Evolutionary conservation across 306 rosid species (phyloP), one percentile per base, ranked within the genome.

Genomic region (Acacia crassicarpa): DNA sequence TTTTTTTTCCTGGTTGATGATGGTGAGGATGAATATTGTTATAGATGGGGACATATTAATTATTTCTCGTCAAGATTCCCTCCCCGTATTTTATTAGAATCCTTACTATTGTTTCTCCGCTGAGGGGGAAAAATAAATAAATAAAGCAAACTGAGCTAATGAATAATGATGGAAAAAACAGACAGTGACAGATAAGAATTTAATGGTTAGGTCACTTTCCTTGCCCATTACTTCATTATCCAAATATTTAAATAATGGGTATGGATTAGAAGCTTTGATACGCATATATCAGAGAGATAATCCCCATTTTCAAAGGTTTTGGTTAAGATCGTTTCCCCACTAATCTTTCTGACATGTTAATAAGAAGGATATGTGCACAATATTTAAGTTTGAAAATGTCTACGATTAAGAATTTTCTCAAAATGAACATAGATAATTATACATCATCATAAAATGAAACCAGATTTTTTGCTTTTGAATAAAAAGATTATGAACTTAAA

Each of bases 151-250:
- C 58, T 74, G 2, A 75, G 61, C 78, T 56, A 25, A 61, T 61
- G 33, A 23, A 61, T 10, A 61, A 25, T 61, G 67, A 61, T 71
- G 61, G 8, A 20, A 22, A 80, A n/a, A 67, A 44, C 67, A 58
- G 85, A 84, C 70, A 75, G 16, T 71, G 88, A 82, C 82, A 81
- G 78, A 81, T 63, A 80, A 71, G 86, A 85, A 76, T 61, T 23
- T 19, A 84, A 78, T 80, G 82, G 73, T 66, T 83, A 70, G 27
- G 86, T 90, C 88, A 54, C 81, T 83, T 82, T 86, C 89, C 88
- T 76, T 78, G n/a, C 83, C 83, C 35, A 71, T 72, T 56, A 78
- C 84, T 86, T 69, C 85, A 56, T 76, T 33, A 80, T 74, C 75
- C 73, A 67, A 56, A 35, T 74, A 76, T 76, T 82, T 86, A 69